Conservation (phyloP, 2,329 filamentous ascomycete genomes). For the Neonectria faginata region DNA sequence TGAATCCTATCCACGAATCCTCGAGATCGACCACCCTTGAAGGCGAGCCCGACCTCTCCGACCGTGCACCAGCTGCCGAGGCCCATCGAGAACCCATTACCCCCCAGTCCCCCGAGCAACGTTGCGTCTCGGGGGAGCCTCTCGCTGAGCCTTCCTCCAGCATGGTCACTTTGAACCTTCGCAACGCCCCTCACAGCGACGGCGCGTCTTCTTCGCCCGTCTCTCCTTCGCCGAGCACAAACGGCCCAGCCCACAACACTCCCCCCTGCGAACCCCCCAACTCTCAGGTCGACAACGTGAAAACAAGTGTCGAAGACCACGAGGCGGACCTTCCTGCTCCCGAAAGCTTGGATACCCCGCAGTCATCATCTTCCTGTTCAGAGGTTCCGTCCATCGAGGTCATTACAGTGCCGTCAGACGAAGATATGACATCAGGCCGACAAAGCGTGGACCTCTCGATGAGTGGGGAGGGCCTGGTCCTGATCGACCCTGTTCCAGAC, state of each 20-base stretch:
- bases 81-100: slow-evolving; percentile 56
- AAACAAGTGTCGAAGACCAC: slow-evolving; percentile 60
- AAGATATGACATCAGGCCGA: slow-evolving; percentile 50
- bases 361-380: slow-evolving; percentile 53
- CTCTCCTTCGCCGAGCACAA: slow-evolving; percentile 52
- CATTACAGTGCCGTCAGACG: slow-evolving; percentile 54
- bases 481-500: slow-evolving; percentile 56
- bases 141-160: slow-evolving; percentile 59
- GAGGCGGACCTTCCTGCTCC: slow-evolving; percentile 51
- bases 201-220: slow-evolving; percentile 57
- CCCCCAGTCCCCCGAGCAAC: slow-evolving; percentile 58
- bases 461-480: slow-evolving; percentile 34
- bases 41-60: slow-evolving; percentile 44
- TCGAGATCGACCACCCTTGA: slow-evolving; percentile 49
- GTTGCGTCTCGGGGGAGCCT: slow-evolving; percentile 48
- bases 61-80: slow-evolving; percentile 43
- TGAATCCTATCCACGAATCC: slow-evolving; percentile 49
- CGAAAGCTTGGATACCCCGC: slow-evolving; percentile 44
- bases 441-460: slow-evolving; percentile 47
- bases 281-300: slow-evolving; percentile 47
- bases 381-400: slow-evolving; percentile 60
- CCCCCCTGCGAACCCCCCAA: slow-evolving; percentile 10
- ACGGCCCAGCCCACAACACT: slow-evolving; percentile 14
- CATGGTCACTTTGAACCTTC: slow-evolving; percentile 71
- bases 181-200: slow-evolving; percentile 58